Evolutionary conservation across 2,329 filamentous ascomycete genomes (phyloP).

Genomic region (Harringtonia lauricola): DNA sequence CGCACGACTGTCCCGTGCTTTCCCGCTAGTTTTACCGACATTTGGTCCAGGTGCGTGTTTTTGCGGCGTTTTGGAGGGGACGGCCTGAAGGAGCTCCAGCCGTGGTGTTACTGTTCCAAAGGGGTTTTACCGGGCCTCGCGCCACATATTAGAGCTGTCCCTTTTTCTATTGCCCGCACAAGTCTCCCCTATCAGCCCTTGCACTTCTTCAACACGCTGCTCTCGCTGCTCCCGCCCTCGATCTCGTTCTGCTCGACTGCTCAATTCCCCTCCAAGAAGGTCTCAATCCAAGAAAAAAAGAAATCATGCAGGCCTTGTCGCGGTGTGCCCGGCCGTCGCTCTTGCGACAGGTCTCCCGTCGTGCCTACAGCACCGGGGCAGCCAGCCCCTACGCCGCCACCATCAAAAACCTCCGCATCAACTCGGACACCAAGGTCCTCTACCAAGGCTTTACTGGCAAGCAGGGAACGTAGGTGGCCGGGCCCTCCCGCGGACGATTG

Average conservation of each 20-base stretch:
- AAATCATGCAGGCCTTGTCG: constrained; percentile 74
- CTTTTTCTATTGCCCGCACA: neutral
- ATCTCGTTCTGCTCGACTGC: neutral
- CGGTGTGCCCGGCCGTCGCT: constrained; percentile 58
- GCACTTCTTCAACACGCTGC: neutral
- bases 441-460: constrained; percentile 97
- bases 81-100: neutral
- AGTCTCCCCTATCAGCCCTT: neutral
- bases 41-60: constrained; percentile 2
- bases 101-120: neutral
- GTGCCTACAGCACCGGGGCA: constrained; percentile 65
- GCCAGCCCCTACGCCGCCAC: constrained; percentile 61
- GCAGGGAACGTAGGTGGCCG: constrained; percentile 71
- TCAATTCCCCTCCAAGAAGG: neutral
- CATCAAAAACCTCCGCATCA: constrained; percentile 83
- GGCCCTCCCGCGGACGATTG: too few relatives aligned
- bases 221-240: neutral
- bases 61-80: neutral
- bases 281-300: neutral
- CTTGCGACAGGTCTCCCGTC: constrained; percentile 53
- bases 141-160: too few relatives aligned
- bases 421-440: constrained; percentile 83
- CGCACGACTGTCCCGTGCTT: constrained; percentile 6
- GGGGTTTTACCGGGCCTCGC: neutral
- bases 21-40: constrained; percentile 7